Percentiles rank a stretch among this genome's conserved stretches.
Conservation (phyloP, 257 asterid species). For the Plectranthus barbatus region DNA sequence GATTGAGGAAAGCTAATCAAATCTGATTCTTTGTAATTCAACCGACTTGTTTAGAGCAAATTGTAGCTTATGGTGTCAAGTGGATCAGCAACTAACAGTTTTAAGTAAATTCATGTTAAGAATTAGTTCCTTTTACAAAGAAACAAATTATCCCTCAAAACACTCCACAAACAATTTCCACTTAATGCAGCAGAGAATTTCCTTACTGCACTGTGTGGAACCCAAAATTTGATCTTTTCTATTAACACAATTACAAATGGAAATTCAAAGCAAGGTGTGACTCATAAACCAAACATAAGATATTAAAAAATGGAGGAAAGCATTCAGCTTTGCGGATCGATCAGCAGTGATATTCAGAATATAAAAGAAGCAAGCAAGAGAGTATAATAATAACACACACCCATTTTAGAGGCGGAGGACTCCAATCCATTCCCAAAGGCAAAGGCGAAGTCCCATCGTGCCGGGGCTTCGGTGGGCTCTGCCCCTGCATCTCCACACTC, state of each 20-base stretch:
- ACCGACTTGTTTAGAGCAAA: neutral
- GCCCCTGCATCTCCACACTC: constrained; percentile 61
- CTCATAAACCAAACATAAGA: neutral
- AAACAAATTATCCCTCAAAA: neutral
- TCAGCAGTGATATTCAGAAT: neutral
- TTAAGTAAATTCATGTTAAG: neutral
- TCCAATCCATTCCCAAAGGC: constrained; percentile 99
- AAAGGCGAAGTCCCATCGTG: constrained; percentile 99
- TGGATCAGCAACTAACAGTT: constrained; percentile 8
- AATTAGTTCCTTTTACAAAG: neutral
- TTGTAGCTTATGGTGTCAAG: neutral
- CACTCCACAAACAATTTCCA: neutral
- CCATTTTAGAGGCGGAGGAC: constrained; percentile 94
- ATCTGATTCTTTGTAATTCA: neutral
- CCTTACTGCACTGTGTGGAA: neutral
- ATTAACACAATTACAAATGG: neutral
- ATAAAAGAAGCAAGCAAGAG: neutral
- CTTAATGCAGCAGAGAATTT: neutral
- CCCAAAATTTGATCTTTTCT: neutral
- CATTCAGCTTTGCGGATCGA: neutral
- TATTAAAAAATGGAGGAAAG: constrained; percentile 3
- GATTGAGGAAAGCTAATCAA: neutral
- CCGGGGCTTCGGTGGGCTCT: constrained; percentile 86
- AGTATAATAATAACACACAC: constrained; percentile 21
- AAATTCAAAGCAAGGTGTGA: neutral